Evolutionary conservation across 495 filamentous ascomycete genomes (phyloP), one percentile per base, ranked within the genome.

Genomic region (Hypomontagnella monticulosa): DNA sequence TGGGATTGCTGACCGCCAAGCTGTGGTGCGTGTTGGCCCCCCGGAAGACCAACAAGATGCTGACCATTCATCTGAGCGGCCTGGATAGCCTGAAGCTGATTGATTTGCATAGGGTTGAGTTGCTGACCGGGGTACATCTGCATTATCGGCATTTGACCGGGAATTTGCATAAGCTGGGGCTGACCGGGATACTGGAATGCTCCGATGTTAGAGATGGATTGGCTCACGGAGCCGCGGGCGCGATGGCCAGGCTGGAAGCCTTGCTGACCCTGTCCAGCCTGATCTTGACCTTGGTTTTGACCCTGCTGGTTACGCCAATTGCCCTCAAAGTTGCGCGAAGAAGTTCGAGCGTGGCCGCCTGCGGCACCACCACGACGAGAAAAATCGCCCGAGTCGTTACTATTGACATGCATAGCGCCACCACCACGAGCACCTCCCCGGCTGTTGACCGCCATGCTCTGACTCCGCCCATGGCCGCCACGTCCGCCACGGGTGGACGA

Each of bases 211-310:
- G 90, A 89, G 69, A 97, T 87, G 15, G 93, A 94, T 79, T 94
- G 91, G 72, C 88, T 90, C 73, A 98, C 84, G 0, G 96, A 98
- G 41, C 81, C 87, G 51, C 94, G 90, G 27, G 87, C 77, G 58
- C 96, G 93, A 77, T 99, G 95, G 32, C 93, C 91, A 15, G 94
- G 93, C 76, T 97, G 95, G 80, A 97, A 99, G 33, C 88, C 88
- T 54, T 88, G 89, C 70, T 89, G 88, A 49, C 85, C 87, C 73
- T 87, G 87, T 12, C 77, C 71, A 53, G 79, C 77, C 71, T 83
- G 83, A 18, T 79, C 79, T 63, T 87, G 84, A 38, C 74, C 77
- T 58, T 86, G 84, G 57, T 78, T 82, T 69, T 89, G 90, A 72
- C 87, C 88, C 62, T 91, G 69, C 42, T 71, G 95, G 74, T 95